phyloP scores from a whole-genome alignment of 2,329 filamentous ascomycete species.

The Passalora sequoiae region DNA sequence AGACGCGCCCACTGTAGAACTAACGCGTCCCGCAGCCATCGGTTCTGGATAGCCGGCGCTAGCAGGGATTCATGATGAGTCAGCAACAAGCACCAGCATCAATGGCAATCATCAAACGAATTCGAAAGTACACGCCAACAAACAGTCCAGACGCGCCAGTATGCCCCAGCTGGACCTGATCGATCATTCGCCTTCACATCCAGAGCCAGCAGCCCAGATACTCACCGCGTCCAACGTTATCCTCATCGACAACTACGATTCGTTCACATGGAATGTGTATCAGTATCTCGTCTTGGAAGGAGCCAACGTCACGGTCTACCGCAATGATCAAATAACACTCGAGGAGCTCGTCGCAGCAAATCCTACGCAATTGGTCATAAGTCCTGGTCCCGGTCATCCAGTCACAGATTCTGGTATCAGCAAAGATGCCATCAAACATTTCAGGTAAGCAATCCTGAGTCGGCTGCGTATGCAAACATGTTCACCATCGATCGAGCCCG shows the following conservation, averaged over 20 bases:
- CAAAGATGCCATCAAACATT: conserved; percentile 83
- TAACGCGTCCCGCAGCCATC: no score
- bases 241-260: conserved; percentile 98
- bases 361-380: conserved; percentile 90
- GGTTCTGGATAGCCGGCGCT: no score
- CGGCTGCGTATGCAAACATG: no score
- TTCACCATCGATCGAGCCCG: no score
- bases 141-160: no score
- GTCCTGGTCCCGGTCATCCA: conserved; percentile 91
- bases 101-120: no score
- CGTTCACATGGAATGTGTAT: conserved; percentile 99
- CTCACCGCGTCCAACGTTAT: conserved; percentile 82
- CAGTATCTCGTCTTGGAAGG: conserved; percentile 97
- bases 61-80: no score
- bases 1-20: no score
- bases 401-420: conserved; percentile 87
- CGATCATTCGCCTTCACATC: conserved; percentile 85
- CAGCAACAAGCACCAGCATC: no score
- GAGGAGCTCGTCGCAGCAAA: conserved; percentile 77
- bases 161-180: conserved; percentile 44
- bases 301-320: conserved; percentile 79
- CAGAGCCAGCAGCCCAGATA: conserved; percentile 66
- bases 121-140: no score
- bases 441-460: conserved; percentile 52
- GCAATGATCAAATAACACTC: conserved; percentile 86